Evolutionary conservation across 169 alveolate genomes (phyloP).

Genomic region (Eimeria mitis): DNA sequence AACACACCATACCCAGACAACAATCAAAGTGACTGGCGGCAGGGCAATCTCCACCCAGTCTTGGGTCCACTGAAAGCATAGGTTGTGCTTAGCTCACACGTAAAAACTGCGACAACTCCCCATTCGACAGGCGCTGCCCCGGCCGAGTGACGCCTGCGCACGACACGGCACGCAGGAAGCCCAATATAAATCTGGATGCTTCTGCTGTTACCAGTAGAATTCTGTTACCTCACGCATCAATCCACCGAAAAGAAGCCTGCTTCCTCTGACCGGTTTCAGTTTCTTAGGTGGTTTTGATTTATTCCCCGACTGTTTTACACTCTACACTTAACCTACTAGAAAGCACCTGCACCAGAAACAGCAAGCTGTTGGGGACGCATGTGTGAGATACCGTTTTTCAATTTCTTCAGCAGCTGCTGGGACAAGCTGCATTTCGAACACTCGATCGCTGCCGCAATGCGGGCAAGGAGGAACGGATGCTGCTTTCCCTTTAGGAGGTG

Average conservation of each 20-base stretch:
- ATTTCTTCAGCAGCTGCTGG: slow-evolving; percentile 76
- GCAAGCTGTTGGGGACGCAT: background rate
- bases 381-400: slow-evolving; percentile 21
- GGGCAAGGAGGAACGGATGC: slow-evolving; percentile 49
- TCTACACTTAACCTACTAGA: background rate
- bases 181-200: background rate
- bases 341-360: background rate
- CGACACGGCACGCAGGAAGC: background rate
- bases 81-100: slow-evolving; percentile 68
- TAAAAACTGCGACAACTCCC: slow-evolving; percentile 78
- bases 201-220: background rate
- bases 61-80: background rate
- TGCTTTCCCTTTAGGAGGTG: background rate
- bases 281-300: background rate
- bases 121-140: slow-evolving; percentile 56
- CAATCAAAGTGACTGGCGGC: background rate
- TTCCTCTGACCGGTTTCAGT: background rate
- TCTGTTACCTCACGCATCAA: background rate
- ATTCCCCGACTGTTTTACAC: background rate
- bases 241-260: background rate
- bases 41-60: background rate
- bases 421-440: slow-evolving; percentile 82
- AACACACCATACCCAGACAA: background rate
- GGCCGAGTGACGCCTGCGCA: slow-evolving; percentile 39
- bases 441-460: slow-evolving; percentile 76